A percentile compares a stretch with the other conserved stretches of the same genome.
phyloP scores from a whole-genome alignment of 352 stramenopile genomes.

The Phytopythium delawarense region DNA sequence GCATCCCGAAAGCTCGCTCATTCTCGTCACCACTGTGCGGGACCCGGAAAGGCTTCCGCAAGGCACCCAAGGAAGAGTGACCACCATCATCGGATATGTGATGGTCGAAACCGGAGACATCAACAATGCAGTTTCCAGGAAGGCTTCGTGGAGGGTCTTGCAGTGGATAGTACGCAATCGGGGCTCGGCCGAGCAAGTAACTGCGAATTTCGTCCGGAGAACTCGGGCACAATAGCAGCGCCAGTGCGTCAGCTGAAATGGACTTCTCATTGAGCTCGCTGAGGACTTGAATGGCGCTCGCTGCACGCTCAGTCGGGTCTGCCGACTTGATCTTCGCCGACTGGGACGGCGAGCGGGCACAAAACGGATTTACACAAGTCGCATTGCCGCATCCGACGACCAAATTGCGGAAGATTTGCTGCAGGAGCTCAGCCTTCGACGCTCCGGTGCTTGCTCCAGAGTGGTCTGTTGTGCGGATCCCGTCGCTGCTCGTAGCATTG shows the following conservation, averaged over 20 bases:
- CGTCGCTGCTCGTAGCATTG: not conserved
- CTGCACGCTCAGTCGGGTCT: slow-evolving; percentile 42
- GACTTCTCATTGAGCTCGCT: slow-evolving; percentile 26
- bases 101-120: slow-evolving; percentile 45
- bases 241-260: slow-evolving; percentile 33
- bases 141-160: slow-evolving; percentile 35
- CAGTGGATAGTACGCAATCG: slow-evolving; percentile 48
- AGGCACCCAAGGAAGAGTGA: slow-evolving; percentile 13
- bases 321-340: slow-evolving; percentile 9
- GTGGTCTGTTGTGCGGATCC: not conserved
- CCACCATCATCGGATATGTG: slow-evolving; percentile 23
- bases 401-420: slow-evolving; percentile 42
- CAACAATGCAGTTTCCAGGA: slow-evolving; percentile 23
- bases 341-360: slow-evolving; percentile 10
- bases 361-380: slow-evolving; percentile 42
- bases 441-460: not conserved
- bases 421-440: slow-evolving; percentile 25
- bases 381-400: slow-evolving; percentile 33
- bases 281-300: slow-evolving; percentile 40
- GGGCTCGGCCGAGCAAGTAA: slow-evolving; percentile 39
- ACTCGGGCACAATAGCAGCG: slow-evolving; percentile 33
- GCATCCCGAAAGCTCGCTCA: slow-evolving; percentile 24
- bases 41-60: slow-evolving; percentile 63
- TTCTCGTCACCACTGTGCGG: slow-evolving; percentile 7
- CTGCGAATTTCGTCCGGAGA: slow-evolving; percentile 22